Evolutionary conservation across 106 monocot species (phyloP), one percentile per base, ranked within the genome.

Genomic region (Narthecium ossifragum): DNA sequence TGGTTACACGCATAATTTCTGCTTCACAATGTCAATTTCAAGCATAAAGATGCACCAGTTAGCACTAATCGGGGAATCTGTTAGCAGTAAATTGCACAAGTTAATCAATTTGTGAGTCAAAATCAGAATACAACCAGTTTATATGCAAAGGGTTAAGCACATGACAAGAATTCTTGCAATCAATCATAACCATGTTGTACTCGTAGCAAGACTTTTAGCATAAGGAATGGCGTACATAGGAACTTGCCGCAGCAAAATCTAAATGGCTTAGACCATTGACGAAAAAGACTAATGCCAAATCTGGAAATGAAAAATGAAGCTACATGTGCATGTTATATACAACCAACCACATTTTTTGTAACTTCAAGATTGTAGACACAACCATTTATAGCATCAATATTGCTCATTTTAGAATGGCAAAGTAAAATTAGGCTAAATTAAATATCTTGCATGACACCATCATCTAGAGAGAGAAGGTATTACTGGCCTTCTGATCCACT

Each of bases 1-100:
- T 75, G 55, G 90, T 86, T 75, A 90, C 80, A 86, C 90, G 90
- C 71, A 96, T 79, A 77, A 93, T 89, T 89, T 93, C 93, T 93
- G 93, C 74, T 93, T 81, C 87, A 92, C 6, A 73, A 82, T 76
- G 66, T 70, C 83, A 92, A 84, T 87, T 77, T 64, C 83, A 92
- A 85, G 66, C 71, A 88, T 73, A 85, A n/a, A 83, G 67, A 85
- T 55, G 52, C 76, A 79, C 48, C 31, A 66, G 83, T 89, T 75
- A 82, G 79, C 69, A 77, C 70, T 80, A 71, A 76, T 69, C 79
- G 70, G 68, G 41, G 36, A 60, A 43, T 43, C 48, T 74, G 65
- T 62, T 53, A 76, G 65, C 43, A 43, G 17, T 43, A 6, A 7
- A 13, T 18, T 43, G 40, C 26, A 57, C 25, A 58, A n/a, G 58